phyloP scores from a whole-genome alignment of 2,329 filamentous ascomycete genomes.

The Akanthomyces uredinophilus region DNA sequence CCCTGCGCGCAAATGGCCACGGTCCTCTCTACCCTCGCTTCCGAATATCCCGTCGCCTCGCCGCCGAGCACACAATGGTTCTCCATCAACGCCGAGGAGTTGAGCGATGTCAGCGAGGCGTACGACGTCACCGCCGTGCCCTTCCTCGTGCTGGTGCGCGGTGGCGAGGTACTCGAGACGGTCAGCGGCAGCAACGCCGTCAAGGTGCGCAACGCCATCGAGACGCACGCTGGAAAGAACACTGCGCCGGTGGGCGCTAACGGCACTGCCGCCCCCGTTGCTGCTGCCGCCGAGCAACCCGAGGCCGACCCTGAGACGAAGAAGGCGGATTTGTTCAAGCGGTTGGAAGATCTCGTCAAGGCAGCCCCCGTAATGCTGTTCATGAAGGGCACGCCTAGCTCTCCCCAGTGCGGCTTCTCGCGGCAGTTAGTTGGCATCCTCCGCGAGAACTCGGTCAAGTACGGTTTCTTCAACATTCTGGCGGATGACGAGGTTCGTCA shows the following conservation, averaged over 20 bases:
- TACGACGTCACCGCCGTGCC: slow-evolving; percentile 96
- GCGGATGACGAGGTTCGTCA: slow-evolving; percentile 96
- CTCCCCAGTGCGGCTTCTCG: slow-evolving; percentile 89
- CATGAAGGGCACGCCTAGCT: slow-evolving; percentile 91
- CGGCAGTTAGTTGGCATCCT: slow-evolving; percentile 81
- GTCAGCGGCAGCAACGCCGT: slow-evolving; percentile 86
- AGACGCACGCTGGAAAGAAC: slow-evolving; percentile 62
- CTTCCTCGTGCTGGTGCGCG: slow-evolving; percentile 77
- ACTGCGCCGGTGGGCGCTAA: slow-evolving; percentile 30
- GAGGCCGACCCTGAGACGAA: slow-evolving; percentile 48
- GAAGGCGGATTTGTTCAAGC: slow-evolving; percentile 80
- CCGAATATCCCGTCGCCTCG: slow-evolving; percentile 68
- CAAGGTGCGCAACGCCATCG: slow-evolving; percentile 80
- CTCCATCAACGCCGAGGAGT: slow-evolving; percentile 88
- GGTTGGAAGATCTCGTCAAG: slow-evolving; percentile 80
- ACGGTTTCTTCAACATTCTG: slow-evolving; percentile 98
- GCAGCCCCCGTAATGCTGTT: slow-evolving; percentile 98
- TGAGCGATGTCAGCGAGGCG: slow-evolving; percentile 83
- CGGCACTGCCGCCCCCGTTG: slow-evolving; percentile 29
- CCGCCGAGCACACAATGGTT: slow-evolving; percentile 74
- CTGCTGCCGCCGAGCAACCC: slow-evolving; percentile 41
- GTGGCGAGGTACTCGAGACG: slow-evolving; percentile 71
- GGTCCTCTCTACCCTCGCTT: slow-evolving; percentile 78
- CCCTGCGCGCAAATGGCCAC: slow-evolving; percentile 92
- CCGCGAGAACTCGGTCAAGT: slow-evolving; percentile 85